Conservation (phyloP, 345 rosid species). For the Dipteronia sinensis region DNA sequence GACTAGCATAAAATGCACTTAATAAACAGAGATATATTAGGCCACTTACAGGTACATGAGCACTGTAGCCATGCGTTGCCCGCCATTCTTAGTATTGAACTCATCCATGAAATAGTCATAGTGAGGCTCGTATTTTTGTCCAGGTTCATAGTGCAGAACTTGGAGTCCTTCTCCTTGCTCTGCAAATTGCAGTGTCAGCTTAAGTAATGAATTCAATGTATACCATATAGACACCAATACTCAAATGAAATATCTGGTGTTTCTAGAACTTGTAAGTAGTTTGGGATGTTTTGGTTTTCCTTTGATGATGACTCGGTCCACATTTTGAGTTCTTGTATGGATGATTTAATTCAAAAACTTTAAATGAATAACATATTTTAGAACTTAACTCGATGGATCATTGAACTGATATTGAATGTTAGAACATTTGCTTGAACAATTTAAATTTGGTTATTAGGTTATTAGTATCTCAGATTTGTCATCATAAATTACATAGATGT, state of each 20-base stretch:
- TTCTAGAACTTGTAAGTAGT: background rate
- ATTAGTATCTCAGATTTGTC: background rate
- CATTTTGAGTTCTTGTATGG: background rate
- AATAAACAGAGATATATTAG: background rate
- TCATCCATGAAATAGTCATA: constrained; percentile 89
- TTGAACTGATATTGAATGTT: background rate
- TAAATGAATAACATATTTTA: background rate
- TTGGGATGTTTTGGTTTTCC: background rate
- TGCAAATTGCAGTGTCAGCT: constrained; percentile 33
- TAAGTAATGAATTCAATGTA: constrained; percentile 2
- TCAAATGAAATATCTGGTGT: background rate
- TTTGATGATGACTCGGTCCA: background rate
- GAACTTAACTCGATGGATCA: too few relatives aligned
- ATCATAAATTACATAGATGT: background rate
- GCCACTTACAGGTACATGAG: constrained; percentile 93
- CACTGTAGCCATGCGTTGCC: constrained; percentile 92
- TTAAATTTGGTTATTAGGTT: too few relatives aligned
- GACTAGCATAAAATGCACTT: constrained; percentile 5
- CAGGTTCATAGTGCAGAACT: constrained; percentile 89
- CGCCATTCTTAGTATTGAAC: constrained; percentile 85
- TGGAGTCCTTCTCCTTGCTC: constrained; percentile 98
- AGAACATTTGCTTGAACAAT: background rate
- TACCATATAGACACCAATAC: constrained; percentile 11
- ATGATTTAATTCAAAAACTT: background rate
- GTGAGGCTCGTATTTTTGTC: constrained; percentile 95